Percentiles rank a stretch among this genome's conserved stretches.
These are phyloP conservation scores for Exophiala mesophila DNA, from an alignment of 2,329 filamentous ascomycete genomes.

Conservation along the genomic window DNA sequence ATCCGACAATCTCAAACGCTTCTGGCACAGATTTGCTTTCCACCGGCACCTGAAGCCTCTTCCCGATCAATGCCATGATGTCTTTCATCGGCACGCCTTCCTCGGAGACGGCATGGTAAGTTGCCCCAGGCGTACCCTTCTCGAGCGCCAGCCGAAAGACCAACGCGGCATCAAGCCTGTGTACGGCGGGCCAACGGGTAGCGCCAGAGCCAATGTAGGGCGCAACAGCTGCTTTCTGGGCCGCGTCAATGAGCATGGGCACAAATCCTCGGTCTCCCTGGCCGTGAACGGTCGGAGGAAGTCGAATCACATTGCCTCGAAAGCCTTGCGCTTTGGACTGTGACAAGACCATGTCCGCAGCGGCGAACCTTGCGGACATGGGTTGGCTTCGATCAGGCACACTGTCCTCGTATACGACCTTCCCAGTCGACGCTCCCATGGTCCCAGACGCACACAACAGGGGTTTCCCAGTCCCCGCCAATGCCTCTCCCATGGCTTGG, in stretches of 20 bases:
- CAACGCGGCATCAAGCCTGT: conserved; percentile 37
- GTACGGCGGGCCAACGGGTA: conserved; percentile 36
- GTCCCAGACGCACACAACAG: conserved; percentile 38
- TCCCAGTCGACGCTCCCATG: conserved; percentile 27
- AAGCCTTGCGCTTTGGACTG: conserved; percentile 30
- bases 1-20: conserved; percentile 30
- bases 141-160: conserved; percentile 38
- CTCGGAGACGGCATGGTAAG: conserved; percentile 37
- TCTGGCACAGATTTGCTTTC: conserved; percentile 29
- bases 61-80: conserved; percentile 34
- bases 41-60: conserved; percentile 32
- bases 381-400: conserved; percentile 13
- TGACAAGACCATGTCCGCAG: conserved; percentile 27
- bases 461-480: conserved; percentile 32
- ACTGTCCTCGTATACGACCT: conserved; percentile 31
- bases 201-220: conserved; percentile 36
- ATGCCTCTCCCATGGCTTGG: conserved; percentile 32
- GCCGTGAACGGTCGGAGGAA: conserved; percentile 39
- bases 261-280: conserved; percentile 33
- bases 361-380: conserved; percentile 22
- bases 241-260: conserved; percentile 26
- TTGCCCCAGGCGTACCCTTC: conserved; percentile 33
- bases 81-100: conserved; percentile 35
- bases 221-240: conserved; percentile 29
- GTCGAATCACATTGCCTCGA: conserved; percentile 34